A percentile compares a stretch with the other conserved stretches of the same genome.
phyloP scores from a whole-genome alignment of 352 stramenopile genomes.

The Chrysophaeum taylorii region DNA sequence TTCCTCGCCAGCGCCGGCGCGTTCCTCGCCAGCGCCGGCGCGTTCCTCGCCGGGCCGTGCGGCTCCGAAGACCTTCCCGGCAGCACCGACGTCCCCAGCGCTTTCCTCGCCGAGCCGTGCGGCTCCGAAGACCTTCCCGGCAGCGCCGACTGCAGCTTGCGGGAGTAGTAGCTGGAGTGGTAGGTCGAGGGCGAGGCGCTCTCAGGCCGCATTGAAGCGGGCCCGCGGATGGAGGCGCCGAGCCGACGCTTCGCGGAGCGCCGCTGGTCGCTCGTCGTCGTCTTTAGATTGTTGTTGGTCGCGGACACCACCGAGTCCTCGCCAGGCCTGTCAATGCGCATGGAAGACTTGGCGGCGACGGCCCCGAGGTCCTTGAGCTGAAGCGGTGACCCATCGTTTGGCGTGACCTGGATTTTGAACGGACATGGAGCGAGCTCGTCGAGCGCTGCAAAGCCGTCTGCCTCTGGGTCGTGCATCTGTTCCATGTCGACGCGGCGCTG shows the following conservation, averaged over 20 bases:
- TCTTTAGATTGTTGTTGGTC: too few relatives aligned
- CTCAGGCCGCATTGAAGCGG: too few relatives aligned
- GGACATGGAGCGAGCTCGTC: background rate
- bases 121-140: too few relatives aligned
- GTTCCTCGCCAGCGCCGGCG: background rate
- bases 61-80: too few relatives aligned
- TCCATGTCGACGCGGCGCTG: background rate
- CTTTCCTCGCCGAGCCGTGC: background rate
- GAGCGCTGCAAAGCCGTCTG: constrained; percentile 2
- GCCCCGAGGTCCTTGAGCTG: background rate
- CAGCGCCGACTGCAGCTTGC: too few relatives aligned
- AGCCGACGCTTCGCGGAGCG: too few relatives aligned
- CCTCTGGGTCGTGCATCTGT: background rate
- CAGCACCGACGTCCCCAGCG: background rate
- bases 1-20: background rate
- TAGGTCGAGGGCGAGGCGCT: too few relatives aligned
- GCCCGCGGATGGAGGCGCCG: too few relatives aligned
- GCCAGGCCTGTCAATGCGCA: too few relatives aligned
- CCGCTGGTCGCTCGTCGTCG: too few relatives aligned
- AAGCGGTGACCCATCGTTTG: background rate
- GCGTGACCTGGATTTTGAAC: constrained; percentile 9
- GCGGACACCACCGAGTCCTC: too few relatives aligned
- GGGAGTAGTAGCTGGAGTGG: too few relatives aligned
- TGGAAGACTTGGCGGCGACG: background rate
- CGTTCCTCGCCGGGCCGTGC: background rate